A percentile compares a stretch with the other conserved stretches of the same genome.
Evolutionary conservation across 257 asterid species (phyloP).

Genomic region (Forsythia viridissima): DNA sequence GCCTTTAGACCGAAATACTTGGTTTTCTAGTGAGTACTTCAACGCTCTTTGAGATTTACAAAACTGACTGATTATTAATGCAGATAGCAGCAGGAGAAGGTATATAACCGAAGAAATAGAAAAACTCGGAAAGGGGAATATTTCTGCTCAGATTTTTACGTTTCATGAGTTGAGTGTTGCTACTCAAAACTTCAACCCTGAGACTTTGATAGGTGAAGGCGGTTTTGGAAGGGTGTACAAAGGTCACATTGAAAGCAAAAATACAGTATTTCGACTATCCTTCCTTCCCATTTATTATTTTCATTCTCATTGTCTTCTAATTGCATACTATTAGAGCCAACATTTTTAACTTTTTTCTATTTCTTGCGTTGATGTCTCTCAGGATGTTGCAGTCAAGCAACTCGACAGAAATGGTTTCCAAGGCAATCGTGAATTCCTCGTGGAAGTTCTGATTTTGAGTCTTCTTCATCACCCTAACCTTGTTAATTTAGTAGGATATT

Average conservation of each 20-base stretch:
- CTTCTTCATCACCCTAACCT: constrained; percentile 76
- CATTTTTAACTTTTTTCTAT: background rate
- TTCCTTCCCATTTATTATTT: background rate
- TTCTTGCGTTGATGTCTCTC: constrained; percentile 5
- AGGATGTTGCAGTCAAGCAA: constrained; percentile 83
- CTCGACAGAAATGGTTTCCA: constrained; percentile 79
- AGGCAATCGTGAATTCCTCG: constrained; percentile 74
- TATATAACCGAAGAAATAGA: constrained; percentile 62
- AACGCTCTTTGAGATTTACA: background rate
- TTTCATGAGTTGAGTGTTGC: constrained; percentile 45
- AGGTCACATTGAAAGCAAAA: constrained; percentile 44
- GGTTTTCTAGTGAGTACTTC: background rate
- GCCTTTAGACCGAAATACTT: background rate
- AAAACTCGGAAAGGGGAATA: constrained; percentile 60
- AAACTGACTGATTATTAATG: constrained; percentile 21
- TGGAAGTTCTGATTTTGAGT: constrained; percentile 75
- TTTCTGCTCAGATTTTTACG: constrained; percentile 44
- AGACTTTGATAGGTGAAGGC: constrained; percentile 57
- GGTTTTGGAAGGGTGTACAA: constrained; percentile 70
- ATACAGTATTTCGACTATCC: constrained; percentile 29
- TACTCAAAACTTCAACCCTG: constrained; percentile 42
- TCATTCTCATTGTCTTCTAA: background rate
- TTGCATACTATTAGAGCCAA: background rate
- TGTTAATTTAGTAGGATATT: constrained; percentile 71
- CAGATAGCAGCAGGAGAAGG: constrained; percentile 61